These are phyloP conservation scores for Plasmodium chabaudi DNA, from an alignment of 169 alveolate genomes.

Conservation along the genomic window DNA sequence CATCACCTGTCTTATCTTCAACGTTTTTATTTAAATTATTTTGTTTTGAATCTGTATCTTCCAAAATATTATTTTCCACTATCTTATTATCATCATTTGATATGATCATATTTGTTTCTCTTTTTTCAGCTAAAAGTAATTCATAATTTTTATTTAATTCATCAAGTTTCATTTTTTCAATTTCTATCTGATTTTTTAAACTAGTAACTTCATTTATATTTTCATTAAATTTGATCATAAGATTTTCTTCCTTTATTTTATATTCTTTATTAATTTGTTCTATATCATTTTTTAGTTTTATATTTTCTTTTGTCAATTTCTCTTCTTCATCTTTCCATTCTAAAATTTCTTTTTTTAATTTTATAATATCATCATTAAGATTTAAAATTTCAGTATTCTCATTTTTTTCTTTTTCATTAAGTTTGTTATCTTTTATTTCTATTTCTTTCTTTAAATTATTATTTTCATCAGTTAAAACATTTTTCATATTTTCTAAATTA, in stretches of 20 bases:
- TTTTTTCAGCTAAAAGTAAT: neutral
- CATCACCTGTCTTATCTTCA: neutral
- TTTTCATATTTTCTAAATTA: slow-evolving; percentile 49
- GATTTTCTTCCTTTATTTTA: slow-evolving; percentile 32
- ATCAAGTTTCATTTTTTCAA: neutral
- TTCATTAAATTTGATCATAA: slow-evolving; percentile 47
- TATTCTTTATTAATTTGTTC: slow-evolving; percentile 29
- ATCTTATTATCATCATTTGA: neutral
- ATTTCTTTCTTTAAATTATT: slow-evolving; percentile 4
- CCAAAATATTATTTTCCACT: neutral
- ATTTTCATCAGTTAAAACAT: slow-evolving; percentile 33
- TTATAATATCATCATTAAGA: slow-evolving; percentile 12
- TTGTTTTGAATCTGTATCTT: neutral
- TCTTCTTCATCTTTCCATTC: neutral
- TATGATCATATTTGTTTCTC: neutral
- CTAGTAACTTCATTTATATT: slow-evolving; percentile 21
- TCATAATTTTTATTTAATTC: slow-evolving; percentile 20
- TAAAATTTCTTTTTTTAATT: slow-evolving; percentile 2
- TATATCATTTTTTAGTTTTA: slow-evolving; percentile 5
- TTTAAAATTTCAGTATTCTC: slow-evolving; percentile 11
- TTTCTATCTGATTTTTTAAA: slow-evolving; percentile 24
- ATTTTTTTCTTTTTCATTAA: neutral
- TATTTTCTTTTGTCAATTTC: neutral
- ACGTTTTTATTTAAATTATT: neutral
- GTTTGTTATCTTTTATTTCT: neutral